A percentile compares a stretch with the other conserved stretches of the same genome.
phyloP scores from a whole-genome alignment of 2,329 filamentous ascomycete species.

The Sclerotinia spermophila region DNA sequence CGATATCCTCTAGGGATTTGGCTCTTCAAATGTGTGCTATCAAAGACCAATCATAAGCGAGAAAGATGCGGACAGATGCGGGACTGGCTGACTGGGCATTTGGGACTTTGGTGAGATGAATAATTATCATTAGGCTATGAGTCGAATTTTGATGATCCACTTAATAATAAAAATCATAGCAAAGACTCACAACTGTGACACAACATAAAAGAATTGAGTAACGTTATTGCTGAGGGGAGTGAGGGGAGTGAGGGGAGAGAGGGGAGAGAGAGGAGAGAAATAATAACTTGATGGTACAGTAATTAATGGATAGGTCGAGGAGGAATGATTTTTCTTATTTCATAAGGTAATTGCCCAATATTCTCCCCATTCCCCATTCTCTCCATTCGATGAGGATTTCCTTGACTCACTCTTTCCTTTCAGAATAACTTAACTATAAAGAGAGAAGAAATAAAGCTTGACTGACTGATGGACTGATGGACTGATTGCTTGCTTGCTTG shows the following conservation, averaged over 20 bases:
- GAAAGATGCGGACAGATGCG: slow-evolving; percentile 1
- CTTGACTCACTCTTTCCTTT: neutral
- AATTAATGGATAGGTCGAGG: neutral
- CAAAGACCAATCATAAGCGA: slow-evolving; percentile 18
- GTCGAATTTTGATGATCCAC: neutral
- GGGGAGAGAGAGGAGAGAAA: neutral
- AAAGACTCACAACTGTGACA: neutral
- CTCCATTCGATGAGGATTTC: neutral
- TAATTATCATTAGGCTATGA: neutral
- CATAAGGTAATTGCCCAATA: neutral
- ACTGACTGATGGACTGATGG: neutral
- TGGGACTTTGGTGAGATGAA: neutral
- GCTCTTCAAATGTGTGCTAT: slow-evolving; percentile 19
- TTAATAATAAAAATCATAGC: neutral
- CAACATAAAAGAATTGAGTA: neutral
- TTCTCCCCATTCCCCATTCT: too few relatives aligned
- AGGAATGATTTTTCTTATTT: neutral
- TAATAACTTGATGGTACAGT: neutral
- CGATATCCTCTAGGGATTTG: slow-evolving; percentile 18
- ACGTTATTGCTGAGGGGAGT: neutral
- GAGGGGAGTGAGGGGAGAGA: neutral
- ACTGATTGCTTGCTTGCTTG: neutral
- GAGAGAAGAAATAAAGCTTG: neutral
- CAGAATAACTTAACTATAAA: neutral
- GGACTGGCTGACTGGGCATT: neutral